Evolutionary conservation across 2,329 filamentous ascomycete species (phyloP).

Genomic region (Penicillium sp.): DNA sequence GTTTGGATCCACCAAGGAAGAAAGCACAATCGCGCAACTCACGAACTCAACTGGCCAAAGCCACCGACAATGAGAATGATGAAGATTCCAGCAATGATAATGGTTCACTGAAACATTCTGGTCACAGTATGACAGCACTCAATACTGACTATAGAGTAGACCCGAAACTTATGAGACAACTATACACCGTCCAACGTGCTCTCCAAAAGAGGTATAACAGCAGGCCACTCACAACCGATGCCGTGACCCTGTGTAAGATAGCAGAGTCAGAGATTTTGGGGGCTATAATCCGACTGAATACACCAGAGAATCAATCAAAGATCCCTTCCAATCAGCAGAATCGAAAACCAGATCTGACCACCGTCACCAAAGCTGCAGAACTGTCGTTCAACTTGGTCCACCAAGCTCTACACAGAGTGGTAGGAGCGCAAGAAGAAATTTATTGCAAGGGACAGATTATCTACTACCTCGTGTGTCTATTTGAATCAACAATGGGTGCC

Average conservation of each 20-base stretch:
- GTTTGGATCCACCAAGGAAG: background rate
- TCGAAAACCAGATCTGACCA: constrained; percentile 14
- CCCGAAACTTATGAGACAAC: constrained; percentile 31
- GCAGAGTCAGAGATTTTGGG: constrained; percentile 24
- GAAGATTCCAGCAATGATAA: background rate
- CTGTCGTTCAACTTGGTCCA: constrained; percentile 27
- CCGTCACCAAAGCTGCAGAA: constrained; percentile 25
- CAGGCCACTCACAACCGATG: constrained; percentile 22
- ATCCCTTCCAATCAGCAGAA: background rate
- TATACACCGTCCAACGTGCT: constrained; percentile 34
- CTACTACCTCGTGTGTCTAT: constrained; percentile 38
- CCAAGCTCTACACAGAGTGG: constrained; percentile 29
- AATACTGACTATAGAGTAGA: background rate
- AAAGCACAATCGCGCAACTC: background rate
- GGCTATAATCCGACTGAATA: constrained; percentile 10
- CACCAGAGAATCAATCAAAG: background rate
- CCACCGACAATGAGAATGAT: background rate
- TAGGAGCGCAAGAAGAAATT: constrained; percentile 9
- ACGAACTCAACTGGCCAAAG: background rate
- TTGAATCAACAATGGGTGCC: constrained; percentile 29
- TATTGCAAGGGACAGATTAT: constrained; percentile 24
- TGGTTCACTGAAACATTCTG: background rate
- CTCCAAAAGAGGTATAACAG: constrained; percentile 30
- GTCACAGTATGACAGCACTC: background rate
- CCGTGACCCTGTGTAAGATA: constrained; percentile 31